Conservation (phyloP, 495 filamentous ascomycete genomes). For the Aspergillus baeticus region DNA sequence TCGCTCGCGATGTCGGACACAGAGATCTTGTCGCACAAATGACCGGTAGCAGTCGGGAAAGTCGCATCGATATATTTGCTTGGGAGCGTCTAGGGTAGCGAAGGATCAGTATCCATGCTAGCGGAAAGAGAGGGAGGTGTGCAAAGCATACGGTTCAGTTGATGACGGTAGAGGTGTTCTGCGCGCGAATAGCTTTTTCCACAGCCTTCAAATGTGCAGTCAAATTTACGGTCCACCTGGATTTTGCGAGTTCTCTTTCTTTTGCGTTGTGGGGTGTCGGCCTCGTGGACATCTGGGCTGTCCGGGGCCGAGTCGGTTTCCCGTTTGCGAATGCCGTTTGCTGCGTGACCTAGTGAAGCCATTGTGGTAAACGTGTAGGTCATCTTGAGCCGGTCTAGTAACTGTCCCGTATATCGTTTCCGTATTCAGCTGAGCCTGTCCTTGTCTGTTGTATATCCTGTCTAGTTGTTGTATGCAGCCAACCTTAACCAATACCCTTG, state of each 20-base stretch:
- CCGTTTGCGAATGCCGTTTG: constrained; percentile 19
- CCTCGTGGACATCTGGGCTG: constrained; percentile 25
- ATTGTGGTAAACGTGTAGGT: constrained; percentile 27
- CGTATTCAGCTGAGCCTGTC: too few species aligned
- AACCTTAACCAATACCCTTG: constrained; percentile 33
- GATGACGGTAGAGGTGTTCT: constrained; percentile 95
- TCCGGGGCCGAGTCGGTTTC: constrained; percentile 27
- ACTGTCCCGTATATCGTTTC: neutral
- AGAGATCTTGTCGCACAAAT: constrained; percentile 94
- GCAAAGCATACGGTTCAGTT: constrained; percentile 81
- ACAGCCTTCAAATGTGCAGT: constrained; percentile 84
- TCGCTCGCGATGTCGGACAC: constrained; percentile 87
- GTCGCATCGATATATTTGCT: constrained; percentile 94
- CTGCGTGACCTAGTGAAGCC: constrained; percentile 19
- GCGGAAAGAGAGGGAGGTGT: neutral
- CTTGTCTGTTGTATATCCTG: neutral
- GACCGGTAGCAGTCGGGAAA: constrained; percentile 86
- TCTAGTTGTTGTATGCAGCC: constrained; percentile 4
- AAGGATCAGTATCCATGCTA: constrained; percentile 14
- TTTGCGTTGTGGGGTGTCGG: constrained; percentile 55
- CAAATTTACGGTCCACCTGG: constrained; percentile 85
- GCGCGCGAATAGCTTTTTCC: constrained; percentile 96
- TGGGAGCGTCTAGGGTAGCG: constrained; percentile 62
- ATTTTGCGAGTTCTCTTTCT: constrained; percentile 82
- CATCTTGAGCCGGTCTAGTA: constrained; percentile 15